These are phyloP conservation scores for Nakaseomyces glabratus DNA, from an alignment of 1,139 yeast genomes.

Conservation along the genomic window DNA sequence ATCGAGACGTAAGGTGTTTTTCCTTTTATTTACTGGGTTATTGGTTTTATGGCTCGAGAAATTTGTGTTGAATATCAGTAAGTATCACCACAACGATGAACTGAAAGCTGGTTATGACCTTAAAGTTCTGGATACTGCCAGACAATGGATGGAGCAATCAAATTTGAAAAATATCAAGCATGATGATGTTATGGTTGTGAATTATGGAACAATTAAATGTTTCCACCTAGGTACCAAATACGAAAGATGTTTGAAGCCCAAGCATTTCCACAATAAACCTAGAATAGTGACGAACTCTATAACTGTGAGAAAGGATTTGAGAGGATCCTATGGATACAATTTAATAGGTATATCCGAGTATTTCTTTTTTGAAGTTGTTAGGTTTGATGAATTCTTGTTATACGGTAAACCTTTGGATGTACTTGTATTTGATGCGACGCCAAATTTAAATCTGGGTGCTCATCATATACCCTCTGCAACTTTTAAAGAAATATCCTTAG, in stretches of 20 bases:
- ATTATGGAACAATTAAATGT: constrained; percentile 18
- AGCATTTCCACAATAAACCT: neutral
- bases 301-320: constrained; percentile 18
- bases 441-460: neutral
- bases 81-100: no score
- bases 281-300: neutral
- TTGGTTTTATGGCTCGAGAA: no score
- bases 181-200: constrained; percentile 11
- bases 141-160: constrained; percentile 3
- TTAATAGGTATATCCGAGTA: constrained; percentile 23
- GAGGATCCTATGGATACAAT: constrained; percentile 14
- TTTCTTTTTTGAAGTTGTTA: constrained; percentile 16
- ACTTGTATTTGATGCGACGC: neutral
- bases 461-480: constrained; percentile 2
- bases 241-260: constrained; percentile 3
- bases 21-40: no score
- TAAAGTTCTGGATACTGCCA: no score
- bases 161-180: constrained; percentile 2
- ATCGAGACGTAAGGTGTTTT: no score
- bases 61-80: no score
- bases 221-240: constrained; percentile 14
- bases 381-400: neutral
- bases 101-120: no score
- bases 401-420: neutral
- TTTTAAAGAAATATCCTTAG: neutral